phyloP scores from a whole-genome alignment of 169 alveolate species.

The Cryptosporidium xiaoi region DNA sequence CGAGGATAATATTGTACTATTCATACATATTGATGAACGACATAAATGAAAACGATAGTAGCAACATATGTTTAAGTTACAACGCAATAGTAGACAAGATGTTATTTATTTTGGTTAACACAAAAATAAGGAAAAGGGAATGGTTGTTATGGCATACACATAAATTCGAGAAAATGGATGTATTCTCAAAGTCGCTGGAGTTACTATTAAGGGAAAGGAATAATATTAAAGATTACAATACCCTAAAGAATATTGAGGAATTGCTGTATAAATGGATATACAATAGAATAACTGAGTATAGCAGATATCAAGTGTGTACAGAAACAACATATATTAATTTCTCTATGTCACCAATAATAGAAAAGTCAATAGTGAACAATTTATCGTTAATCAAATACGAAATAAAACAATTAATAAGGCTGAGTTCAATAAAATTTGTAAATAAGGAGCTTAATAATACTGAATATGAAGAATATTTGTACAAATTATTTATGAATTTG shows the following conservation, averaged over 20 bases:
- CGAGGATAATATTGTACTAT: slow-evolving; percentile 36
- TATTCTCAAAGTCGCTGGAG: slow-evolving; percentile 26
- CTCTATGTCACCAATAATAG: slow-evolving; percentile 35
- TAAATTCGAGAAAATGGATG: slow-evolving; percentile 2
- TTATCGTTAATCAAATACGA: slow-evolving; percentile 33
- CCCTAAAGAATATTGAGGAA: slow-evolving; percentile 7
- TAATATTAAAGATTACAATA: slow-evolving; percentile 1
- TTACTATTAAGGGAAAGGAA: slow-evolving; percentile 3
- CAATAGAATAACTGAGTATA: slow-evolving; percentile 21
- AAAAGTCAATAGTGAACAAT: neutral
- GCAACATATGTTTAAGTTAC: neutral
- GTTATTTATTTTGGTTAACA: neutral
- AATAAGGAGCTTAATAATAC: neutral
- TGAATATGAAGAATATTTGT: slow-evolving; percentile 6
- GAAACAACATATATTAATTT: neutral
- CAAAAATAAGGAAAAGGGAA: slow-evolving; percentile 41
- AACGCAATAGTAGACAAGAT: neutral
- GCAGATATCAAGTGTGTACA: slow-evolving; percentile 29
- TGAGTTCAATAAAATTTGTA: neutral
- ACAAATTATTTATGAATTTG: slow-evolving; percentile 6
- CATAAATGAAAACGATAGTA: neutral
- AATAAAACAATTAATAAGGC: slow-evolving; percentile 14
- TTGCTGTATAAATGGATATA: slow-evolving; percentile 28
- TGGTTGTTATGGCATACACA: slow-evolving; percentile 59
- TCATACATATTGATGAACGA: slow-evolving; percentile 19